Evolutionary conservation across 1,139 yeast species (phyloP), one percentile per base, ranked within the genome.

Genomic region (Saccharomyces hybrid): DNA sequence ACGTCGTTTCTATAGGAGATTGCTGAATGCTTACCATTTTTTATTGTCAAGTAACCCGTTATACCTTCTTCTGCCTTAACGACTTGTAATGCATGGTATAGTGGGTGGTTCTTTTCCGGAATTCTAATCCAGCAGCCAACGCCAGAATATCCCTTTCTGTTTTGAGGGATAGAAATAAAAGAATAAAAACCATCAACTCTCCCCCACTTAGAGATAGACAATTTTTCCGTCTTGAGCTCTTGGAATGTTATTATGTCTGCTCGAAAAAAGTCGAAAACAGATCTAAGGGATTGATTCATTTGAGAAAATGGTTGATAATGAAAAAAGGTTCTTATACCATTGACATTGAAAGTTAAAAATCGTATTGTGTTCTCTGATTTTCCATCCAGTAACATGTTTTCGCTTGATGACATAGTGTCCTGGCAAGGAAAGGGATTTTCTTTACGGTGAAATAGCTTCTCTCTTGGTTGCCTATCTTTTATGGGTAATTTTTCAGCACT

Each of bases 41-140:
- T 60, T 16, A 72, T 69, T 3, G 64, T 65, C 26, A 89, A 69
- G 58, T 75, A 73, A 0, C 98, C 99, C 0, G 96, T 86, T 11
- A 93, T 72, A 0, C 99, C 99, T 67, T 91, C 96, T 69, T 93
- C 99, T 0, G 95, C 96, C 59, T 79, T 81, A 1, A 78, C 56
- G 1, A 89, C 88, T 2, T 77, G 72, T 42, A 85, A 63, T 13
- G 76, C 63, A 34, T 67, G 62, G 60, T 68, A 63, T 38, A 78
- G 59, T 0, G 78, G 67, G 41, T 83, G 85, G 6, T 62, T 63
- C 0, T 64, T 67, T 0, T 58, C 58, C 0, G 85, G 83, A 2
- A 73, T 66, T 59, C 90, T 73, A 2, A 91, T 81, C 70, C 88
- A 91, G 2, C 93, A 78, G 0, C 91, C 96, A 1, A 93, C 98